phyloP scores from a whole-genome alignment of 257 asterid species.

The Mitragyna speciosa region DNA sequence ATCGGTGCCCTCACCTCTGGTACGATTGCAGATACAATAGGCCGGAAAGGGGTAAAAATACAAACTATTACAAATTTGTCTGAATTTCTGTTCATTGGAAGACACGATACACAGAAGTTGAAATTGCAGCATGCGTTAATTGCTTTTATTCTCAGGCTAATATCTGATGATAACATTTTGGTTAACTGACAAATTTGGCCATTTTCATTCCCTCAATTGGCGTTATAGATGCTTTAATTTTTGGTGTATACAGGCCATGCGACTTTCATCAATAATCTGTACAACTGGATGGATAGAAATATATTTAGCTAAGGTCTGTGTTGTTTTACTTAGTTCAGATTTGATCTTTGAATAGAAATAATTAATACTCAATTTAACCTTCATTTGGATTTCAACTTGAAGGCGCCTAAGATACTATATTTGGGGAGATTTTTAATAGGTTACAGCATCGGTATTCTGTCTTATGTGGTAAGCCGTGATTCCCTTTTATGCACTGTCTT shows the following conservation, averaged over 20 bases:
- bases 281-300: slow-evolving; percentile 28
- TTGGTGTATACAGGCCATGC: slow-evolving; percentile 30
- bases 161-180: not conserved
- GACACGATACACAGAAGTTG: too few species aligned
- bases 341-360: not conserved
- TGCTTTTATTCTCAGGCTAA: too few species aligned
- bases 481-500: too few species aligned
- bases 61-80: not conserved
- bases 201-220: too few species aligned
- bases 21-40: slow-evolving; percentile 24
- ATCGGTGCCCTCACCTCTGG: slow-evolving; percentile 35
- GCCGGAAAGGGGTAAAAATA: slow-evolving; percentile 35
- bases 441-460: slow-evolving; percentile 47
- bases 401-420: slow-evolving; percentile 35
- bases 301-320: slow-evolving; percentile 25
- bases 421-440: slow-evolving; percentile 48
- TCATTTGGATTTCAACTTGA: not conserved
- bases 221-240: too few species aligned
- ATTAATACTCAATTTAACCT: not conserved
- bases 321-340: not conserved
- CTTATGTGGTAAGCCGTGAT: slow-evolving; percentile 31
- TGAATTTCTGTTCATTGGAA: too few species aligned
- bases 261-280: slow-evolving; percentile 28
- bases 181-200: not conserved
- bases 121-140: too few species aligned